A percentile compares a stretch with the other conserved stretches of the same genome.
Conservation (phyloP, 2,329 filamentous ascomycete species). For the Elsinoe arachidis region DNA sequence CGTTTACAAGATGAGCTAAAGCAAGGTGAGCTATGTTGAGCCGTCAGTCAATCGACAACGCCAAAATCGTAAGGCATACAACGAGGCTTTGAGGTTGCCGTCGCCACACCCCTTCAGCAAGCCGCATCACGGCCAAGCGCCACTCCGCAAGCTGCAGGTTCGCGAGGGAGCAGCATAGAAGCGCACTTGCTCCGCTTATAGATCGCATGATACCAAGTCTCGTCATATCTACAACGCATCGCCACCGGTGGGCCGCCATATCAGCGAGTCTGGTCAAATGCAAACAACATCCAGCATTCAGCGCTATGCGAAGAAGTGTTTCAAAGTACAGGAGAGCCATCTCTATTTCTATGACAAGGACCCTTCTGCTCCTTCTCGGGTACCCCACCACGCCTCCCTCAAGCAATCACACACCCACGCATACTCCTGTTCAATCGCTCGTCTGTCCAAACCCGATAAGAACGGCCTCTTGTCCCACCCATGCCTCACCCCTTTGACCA, state of each 20-base stretch:
- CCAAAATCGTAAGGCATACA: neutral
- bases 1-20: conserved; percentile 63
- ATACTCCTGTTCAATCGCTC: conserved; percentile 47
- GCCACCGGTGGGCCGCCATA: no score
- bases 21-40: neutral
- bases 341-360: neutral
- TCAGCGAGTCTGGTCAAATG: no score
- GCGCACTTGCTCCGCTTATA: no score
- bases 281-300: neutral
- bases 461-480: conserved; percentile 61
- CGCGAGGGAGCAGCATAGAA: no score
- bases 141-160: no score
- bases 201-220: no score
- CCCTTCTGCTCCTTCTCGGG: neutral
- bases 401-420: conserved; percentile 45
- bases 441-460: conserved; percentile 42
- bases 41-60: neutral
- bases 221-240: no score
- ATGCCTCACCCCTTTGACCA: conserved; percentile 52
- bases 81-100: no score
- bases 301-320: no score
- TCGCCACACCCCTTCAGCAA: no score
- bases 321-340: no score
- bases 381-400: conserved; percentile 33
- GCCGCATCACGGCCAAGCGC: no score